These are phyloP conservation scores for Lepiota brunneoincarnata DNA, from an alignment of 768 basidiomycete species.

Conservation along the genomic window DNA sequence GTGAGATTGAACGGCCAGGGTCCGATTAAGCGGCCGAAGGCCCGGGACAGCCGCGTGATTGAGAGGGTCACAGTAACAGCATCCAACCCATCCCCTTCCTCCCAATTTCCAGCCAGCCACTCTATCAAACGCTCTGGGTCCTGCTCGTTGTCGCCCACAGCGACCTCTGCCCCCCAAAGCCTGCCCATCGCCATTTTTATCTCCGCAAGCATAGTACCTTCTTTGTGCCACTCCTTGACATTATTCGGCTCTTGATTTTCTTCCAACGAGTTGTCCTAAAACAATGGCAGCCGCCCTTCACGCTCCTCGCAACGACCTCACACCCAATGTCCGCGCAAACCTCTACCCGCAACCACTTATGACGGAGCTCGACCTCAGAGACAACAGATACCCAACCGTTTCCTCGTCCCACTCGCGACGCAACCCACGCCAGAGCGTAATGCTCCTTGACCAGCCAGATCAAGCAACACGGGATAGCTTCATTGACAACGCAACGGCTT, in stretches of 20 bases:
- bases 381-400: constrained; percentile 53
- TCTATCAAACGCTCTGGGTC: constrained; percentile 4
- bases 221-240: not conserved
- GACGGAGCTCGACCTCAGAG: constrained; percentile 60
- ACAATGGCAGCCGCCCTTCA: constrained; percentile 53
- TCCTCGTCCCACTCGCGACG: constrained; percentile 26
- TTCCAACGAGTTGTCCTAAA: constrained; percentile 11
- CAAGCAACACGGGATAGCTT: constrained; percentile 20
- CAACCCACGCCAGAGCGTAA: not conserved
- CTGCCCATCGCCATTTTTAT: not conserved
- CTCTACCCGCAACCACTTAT: constrained; percentile 55
- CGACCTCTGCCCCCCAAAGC: constrained; percentile 1
- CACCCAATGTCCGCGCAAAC: constrained; percentile 29
- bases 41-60: constrained; percentile 5
- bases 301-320: constrained; percentile 36
- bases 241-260: constrained; percentile 9
- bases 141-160: not conserved
- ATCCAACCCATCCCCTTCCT: not conserved
- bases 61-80: constrained; percentile 11
- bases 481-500: constrained; percentile 13
- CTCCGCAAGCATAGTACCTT: constrained; percentile 7
- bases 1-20: constrained; percentile 5
- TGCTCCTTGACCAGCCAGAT: not conserved
- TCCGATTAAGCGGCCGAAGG: constrained; percentile 4
- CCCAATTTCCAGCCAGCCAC: constrained; percentile 1